Conservation (phyloP, 768 basidiomycete species). For the Chlorophyllum brunneum region DNA sequence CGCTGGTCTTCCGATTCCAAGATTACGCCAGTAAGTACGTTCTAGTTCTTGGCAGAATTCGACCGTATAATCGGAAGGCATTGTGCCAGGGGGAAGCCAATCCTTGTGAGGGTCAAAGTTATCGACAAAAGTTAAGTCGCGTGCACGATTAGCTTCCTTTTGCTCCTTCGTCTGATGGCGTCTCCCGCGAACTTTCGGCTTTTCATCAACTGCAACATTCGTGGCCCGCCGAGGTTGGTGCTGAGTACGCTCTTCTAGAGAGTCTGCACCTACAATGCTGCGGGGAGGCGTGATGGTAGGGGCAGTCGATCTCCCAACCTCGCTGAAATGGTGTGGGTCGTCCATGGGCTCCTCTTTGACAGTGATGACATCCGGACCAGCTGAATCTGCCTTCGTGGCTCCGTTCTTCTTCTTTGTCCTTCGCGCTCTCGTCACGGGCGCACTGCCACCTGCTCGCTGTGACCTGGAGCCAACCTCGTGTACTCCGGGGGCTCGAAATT, state of each 20-base stretch:
- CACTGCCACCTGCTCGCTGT: constrained; percentile 26
- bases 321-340: constrained; percentile 24
- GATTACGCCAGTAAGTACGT: constrained; percentile 88
- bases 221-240: neutral
- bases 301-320: constrained; percentile 14
- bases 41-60: constrained; percentile 89
- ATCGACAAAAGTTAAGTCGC: constrained; percentile 56
- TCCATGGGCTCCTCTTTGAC: constrained; percentile 50
- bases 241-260: constrained; percentile 10
- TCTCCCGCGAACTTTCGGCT: constrained; percentile 16
- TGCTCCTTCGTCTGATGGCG: constrained; percentile 12
- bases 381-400: constrained; percentile 33
- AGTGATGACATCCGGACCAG: constrained; percentile 36
- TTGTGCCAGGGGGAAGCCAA: constrained; percentile 80
- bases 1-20: constrained; percentile 82
- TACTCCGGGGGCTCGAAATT: constrained; percentile 69
- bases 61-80: constrained; percentile 73
- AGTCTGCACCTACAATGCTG: constrained; percentile 31
- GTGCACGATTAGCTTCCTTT: constrained; percentile 41
- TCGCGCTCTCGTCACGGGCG: constrained; percentile 28
- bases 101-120: constrained; percentile 67
- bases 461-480: constrained; percentile 60
- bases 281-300: constrained; percentile 35
- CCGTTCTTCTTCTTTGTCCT: constrained; percentile 42
- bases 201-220: constrained; percentile 19